phyloP scores from a whole-genome alignment of 495 filamentous ascomycete species.

The Penicillium soppii region DNA sequence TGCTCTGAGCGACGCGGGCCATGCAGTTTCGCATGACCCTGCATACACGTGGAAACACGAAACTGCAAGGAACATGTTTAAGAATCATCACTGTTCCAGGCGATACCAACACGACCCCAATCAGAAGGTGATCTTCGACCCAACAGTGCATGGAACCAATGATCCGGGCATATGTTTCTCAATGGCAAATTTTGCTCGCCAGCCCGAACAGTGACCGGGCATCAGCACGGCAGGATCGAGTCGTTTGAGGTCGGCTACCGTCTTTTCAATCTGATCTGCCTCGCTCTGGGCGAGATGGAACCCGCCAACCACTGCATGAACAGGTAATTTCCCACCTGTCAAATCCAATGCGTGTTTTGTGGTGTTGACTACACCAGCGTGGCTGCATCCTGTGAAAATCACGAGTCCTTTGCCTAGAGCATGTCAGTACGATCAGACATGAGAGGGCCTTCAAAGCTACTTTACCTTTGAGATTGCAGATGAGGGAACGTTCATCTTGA shows the following conservation, averaged over 20 bases:
- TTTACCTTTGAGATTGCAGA: slow-evolving; percentile 58
- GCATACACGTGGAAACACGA: slow-evolving; percentile 19
- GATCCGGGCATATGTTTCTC: slow-evolving; percentile 55
- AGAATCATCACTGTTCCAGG: background rate
- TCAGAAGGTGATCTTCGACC: slow-evolving; percentile 50
- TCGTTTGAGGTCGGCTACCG: slow-evolving; percentile 50
- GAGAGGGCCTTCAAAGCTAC: background rate
- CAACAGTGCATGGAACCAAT: slow-evolving; percentile 57
- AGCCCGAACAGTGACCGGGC: slow-evolving; percentile 62
- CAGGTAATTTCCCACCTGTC: slow-evolving; percentile 33
- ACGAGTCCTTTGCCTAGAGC: slow-evolving; percentile 54
- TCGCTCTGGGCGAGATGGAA: slow-evolving; percentile 57
- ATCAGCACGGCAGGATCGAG: slow-evolving; percentile 54
- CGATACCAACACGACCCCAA: slow-evolving; percentile 5
- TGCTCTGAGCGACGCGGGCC: slow-evolving; percentile 16
- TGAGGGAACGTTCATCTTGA: slow-evolving; percentile 57
- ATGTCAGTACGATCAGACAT: background rate
- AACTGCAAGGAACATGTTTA: slow-evolving; percentile 11
- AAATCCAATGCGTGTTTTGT: slow-evolving; percentile 48
- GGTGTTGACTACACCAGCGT: slow-evolving; percentile 60
- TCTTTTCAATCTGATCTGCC: slow-evolving; percentile 41
- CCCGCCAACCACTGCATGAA: slow-evolving; percentile 60
- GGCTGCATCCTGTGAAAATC: slow-evolving; percentile 62
- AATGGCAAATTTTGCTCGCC: slow-evolving; percentile 61
- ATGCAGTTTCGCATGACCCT: slow-evolving; percentile 8